These are phyloP conservation scores for Tolypocladium cylindrosporum DNA, from an alignment of 2,329 filamentous ascomycete species.

Conservation along the genomic window DNA sequence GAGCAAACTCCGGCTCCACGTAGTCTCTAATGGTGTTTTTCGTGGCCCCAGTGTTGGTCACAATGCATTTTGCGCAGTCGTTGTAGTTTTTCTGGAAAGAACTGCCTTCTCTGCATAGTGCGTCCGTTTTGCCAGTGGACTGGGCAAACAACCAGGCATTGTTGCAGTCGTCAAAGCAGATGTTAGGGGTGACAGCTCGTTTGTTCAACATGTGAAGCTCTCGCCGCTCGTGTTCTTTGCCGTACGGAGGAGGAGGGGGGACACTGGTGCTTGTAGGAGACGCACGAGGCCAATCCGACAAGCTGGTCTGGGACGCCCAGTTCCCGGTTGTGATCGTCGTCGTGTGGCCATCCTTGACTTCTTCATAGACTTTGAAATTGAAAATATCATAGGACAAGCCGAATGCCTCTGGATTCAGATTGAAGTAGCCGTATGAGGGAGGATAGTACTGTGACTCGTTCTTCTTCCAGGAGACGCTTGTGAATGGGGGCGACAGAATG, in stretches of 20 bases:
- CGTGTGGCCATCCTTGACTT: slow-evolving; percentile 22
- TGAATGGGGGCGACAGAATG: slow-evolving; percentile 26
- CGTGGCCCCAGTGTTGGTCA: slow-evolving; percentile 8
- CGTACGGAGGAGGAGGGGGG: slow-evolving; percentile 6
- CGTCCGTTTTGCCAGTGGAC: slow-evolving; percentile 31
- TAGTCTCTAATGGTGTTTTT: slow-evolving; percentile 22
- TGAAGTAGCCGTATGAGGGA: slow-evolving; percentile 45
- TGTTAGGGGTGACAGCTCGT: slow-evolving; percentile 30
- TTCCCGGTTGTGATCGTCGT: slow-evolving; percentile 44
- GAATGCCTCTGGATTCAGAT: slow-evolving; percentile 51
- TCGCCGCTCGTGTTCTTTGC: slow-evolving; percentile 8
- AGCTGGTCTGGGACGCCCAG: slow-evolving; percentile 39
- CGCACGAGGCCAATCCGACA: slow-evolving; percentile 23
- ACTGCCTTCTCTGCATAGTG: slow-evolving; percentile 33
- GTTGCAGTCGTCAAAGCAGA: slow-evolving; percentile 46
- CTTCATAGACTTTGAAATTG: slow-evolving; percentile 28
- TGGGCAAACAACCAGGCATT: slow-evolving; percentile 35
- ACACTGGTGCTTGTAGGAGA: background rate
- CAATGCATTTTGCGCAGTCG: slow-evolving; percentile 34
- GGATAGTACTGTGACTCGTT: slow-evolving; percentile 41
- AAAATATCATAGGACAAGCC: slow-evolving; percentile 56
- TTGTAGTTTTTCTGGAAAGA: slow-evolving; percentile 26
- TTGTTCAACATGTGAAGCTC: slow-evolving; percentile 21
- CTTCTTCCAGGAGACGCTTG: slow-evolving; percentile 29
- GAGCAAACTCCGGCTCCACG: slow-evolving; percentile 26